phyloP scores from a whole-genome alignment of 768 basidiomycete species.

The Mycena indigotica region DNA sequence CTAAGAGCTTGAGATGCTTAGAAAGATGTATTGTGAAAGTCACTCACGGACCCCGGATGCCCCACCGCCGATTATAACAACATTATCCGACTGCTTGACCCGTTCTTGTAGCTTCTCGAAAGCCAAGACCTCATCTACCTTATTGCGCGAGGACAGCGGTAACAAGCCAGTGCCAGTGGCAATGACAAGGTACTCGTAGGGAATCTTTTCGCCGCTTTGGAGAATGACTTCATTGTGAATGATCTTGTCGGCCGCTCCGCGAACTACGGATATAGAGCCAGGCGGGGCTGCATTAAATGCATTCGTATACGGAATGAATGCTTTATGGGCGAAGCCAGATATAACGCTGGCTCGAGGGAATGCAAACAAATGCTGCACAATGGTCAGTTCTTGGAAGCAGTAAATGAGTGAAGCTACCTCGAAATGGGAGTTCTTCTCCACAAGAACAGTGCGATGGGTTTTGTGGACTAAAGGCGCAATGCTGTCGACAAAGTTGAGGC shows the following conservation, averaged over 20 bases:
- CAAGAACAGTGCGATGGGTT: conserved; percentile 31
- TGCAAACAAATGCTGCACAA: conserved; percentile 31
- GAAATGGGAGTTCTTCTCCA: conserved; percentile 40
- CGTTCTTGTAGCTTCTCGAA: conserved; percentile 31
- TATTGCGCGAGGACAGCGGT: conserved; percentile 22
- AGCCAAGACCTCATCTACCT: conserved; percentile 29
- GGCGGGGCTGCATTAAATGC: conserved; percentile 26
- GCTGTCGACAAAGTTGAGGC: conserved; percentile 27
- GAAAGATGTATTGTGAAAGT: neutral
- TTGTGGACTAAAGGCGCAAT: conserved; percentile 24
- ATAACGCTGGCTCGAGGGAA: conserved; percentile 35
- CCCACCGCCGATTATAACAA: conserved; percentile 61
- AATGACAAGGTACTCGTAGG: conserved; percentile 37
- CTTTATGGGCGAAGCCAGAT: conserved; percentile 28
- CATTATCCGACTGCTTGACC: conserved; percentile 36
- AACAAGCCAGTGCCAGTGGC: conserved; percentile 36
- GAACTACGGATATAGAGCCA: conserved; percentile 26
- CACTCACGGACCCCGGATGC: conserved; percentile 58
- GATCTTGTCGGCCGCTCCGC: conserved; percentile 22
- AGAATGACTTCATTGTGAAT: conserved; percentile 24
- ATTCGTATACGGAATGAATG: conserved; percentile 36
- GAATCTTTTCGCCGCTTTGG: conserved; percentile 25
- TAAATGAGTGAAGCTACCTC: conserved; percentile 9
- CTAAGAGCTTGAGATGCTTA: conserved; percentile 25
- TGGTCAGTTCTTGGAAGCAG: neutral